Base-by-base conservation (phyloP, 371 early-diverging fungal species). In the Syncephalastrum sp. region DNA sequence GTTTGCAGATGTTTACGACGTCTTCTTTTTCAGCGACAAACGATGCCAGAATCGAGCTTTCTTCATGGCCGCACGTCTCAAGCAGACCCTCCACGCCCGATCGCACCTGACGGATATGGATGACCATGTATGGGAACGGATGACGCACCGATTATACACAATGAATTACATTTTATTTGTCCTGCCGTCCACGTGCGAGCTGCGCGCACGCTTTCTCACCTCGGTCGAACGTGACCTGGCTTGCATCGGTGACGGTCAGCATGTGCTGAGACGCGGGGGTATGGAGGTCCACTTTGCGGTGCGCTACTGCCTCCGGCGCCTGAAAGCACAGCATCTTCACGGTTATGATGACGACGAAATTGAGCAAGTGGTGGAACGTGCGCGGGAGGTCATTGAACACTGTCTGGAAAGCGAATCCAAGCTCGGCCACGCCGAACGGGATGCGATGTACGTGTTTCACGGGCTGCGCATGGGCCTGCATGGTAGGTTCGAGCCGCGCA, bases 401-500 rank as follows among this genome's bases (percentile, higher is more conserved):
- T 77, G 79, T 51, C 47, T 82, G 54, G 74, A 74, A 56, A 79
- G 76, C 44, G 82, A 82, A 45, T 45, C 66, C 13, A 77, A 73
- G 46, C 61, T 79, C 16, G 68, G 70, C 23, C 68, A 72, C 54
- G 53, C 67, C 16, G 82, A 82, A 59, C 65, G 75, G 27, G 74
- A 75, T 55, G 76, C 80, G 17, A 79, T 82, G 81, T 79, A 81
- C 56, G 57, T 73, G 21, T 77, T 75, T 62, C 79, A 80, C 63
- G 68, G 70, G 7, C 53, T 79, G 56, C 66, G 77, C 41, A 73
- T 66, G 52, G 76, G 67, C 14, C 59, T 68, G 33, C 60, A 59
- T 48, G 73, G 72, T 45, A 55, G 63, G 10, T 69, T 72, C 51
- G 67, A 67, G 25, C 65, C 68, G 19, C 68, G 56, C 47, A 65